Evolutionary conservation across 2,329 filamentous ascomycete genomes (phyloP).

Genomic region (Pseudogymnoascus sp.): DNA sequence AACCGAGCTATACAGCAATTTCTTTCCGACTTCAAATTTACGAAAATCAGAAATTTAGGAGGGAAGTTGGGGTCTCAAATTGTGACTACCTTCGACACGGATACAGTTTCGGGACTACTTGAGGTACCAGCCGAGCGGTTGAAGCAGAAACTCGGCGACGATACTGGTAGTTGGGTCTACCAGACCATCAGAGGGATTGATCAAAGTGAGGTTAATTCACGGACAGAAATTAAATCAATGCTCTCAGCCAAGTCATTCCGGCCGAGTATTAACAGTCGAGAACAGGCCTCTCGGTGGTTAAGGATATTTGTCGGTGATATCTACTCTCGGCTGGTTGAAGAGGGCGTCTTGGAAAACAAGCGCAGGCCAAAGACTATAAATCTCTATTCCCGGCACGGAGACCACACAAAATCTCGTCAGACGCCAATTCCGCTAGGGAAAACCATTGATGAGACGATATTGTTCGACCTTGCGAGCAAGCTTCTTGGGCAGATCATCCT

Average conservation of each 20-base stretch:
- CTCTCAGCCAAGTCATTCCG: conserved; percentile 92
- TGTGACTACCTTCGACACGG: conserved; percentile 71
- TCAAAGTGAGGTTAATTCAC: conserved; percentile 76
- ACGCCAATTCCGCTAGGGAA: conserved; percentile 70
- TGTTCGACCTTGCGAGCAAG: conserved; percentile 70
- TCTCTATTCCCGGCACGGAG: conserved; percentile 69
- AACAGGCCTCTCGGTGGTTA: conserved; percentile 79
- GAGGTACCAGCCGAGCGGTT: conserved; percentile 66
- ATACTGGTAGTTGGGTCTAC: conserved; percentile 81
- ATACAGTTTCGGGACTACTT: conserved; percentile 69
- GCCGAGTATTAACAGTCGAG: conserved; percentile 68
- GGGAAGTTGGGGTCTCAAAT: conserved; percentile 90
- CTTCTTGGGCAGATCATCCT: conserved; percentile 70
- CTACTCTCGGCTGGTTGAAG: conserved; percentile 79
- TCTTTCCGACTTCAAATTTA: conserved; percentile 79
- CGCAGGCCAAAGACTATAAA: conserved; percentile 80
- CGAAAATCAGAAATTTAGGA: conserved; percentile 89
- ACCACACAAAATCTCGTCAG: conserved; percentile 68
- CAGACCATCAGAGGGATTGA: conserved; percentile 81
- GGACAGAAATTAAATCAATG: conserved; percentile 96
- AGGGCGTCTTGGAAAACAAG: conserved; percentile 81
- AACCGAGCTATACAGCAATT: conserved; percentile 77
- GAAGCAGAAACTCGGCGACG: conserved; percentile 71
- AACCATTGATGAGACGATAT: conserved; percentile 59
- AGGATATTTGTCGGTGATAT: conserved; percentile 90